Conservation (phyloP, 2,329 filamentous ascomycete species). For the Fusarium incarnatum region DNA sequence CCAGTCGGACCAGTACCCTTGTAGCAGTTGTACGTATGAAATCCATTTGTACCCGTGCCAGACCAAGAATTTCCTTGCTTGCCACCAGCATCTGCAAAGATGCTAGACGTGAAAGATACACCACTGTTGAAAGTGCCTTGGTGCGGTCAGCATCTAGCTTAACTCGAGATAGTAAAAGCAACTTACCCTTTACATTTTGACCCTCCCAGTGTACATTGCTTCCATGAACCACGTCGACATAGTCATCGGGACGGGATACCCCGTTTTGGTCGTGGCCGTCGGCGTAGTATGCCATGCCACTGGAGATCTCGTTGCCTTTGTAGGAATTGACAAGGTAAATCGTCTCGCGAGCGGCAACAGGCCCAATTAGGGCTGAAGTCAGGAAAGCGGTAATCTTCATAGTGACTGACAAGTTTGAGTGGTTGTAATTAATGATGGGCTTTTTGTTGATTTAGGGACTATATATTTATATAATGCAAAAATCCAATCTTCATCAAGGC, state of each 20-base stretch:
- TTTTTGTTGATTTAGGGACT: too few relatives aligned
- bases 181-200: background rate
- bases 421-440: too few relatives aligned
- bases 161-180: rapidly evolving
- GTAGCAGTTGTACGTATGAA: too few relatives aligned
- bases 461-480: too few relatives aligned
- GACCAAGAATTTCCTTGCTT: background rate
- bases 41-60: too few relatives aligned
- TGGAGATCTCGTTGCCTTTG: slow-evolving; percentile 1
- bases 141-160: background rate
- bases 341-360: rapidly evolving
- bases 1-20: too few relatives aligned
- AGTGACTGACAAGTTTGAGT: background rate
- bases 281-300: slow-evolving; percentile 5
- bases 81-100: slow-evolving; percentile 4
- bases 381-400: background rate
- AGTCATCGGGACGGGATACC: background rate
- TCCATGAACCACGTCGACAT: background rate
- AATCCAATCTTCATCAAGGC: too few relatives aligned
- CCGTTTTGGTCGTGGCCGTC: background rate
- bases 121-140: background rate
- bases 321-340: slow-evolving; percentile 6
- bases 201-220: slow-evolving; percentile 4
- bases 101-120: slow-evolving; percentile 1
- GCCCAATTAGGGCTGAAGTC: rapidly evolving